Percentiles rank a stretch among this genome's conserved stretches.
These are phyloP conservation scores for Pythium plurisporium DNA, from an alignment of 352 stramenopile genomes.

Conservation along the genomic window DNA sequence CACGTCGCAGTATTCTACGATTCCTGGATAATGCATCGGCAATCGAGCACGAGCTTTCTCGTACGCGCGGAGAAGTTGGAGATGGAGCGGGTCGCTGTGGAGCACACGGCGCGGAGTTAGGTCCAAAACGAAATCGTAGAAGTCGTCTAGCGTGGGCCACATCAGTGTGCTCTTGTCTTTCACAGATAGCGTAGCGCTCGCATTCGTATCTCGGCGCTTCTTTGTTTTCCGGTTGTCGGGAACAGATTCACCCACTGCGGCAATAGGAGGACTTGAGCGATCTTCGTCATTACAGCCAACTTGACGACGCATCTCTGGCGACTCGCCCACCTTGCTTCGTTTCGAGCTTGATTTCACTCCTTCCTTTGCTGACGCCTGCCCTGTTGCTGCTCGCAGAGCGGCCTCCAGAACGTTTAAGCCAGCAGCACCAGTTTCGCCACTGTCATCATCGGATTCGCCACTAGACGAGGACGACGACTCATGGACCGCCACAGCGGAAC, in stretches of 20 bases:
- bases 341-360: not conserved
- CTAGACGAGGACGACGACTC: conserved; percentile 31
- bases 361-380: not conserved
- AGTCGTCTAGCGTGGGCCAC: conserved; percentile 71
- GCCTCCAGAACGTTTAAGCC: conserved; percentile 48
- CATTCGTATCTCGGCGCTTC: not conserved
- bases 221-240: conserved; percentile 3
- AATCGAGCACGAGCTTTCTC: conserved; percentile 24
- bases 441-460: conserved; percentile 22
- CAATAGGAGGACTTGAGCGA: not conserved
- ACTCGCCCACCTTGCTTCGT: not conserved
- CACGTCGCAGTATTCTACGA: conserved; percentile 51
- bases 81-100: conserved; percentile 25
- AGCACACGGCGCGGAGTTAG: conserved; percentile 45
- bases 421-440: conserved; percentile 17
- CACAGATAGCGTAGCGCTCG: not conserved
- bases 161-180: conserved; percentile 53
- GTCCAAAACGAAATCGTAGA: conserved; percentile 72
- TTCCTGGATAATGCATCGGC: conserved; percentile 36
- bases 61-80: conserved; percentile 23
- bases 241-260: not conserved
- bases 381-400: conserved; percentile 31
- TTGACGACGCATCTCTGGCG: not conserved
- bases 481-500: not conserved
- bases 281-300: not conserved